Evolutionary conservation across 768 basidiomycete genomes (phyloP), one percentile per base, ranked within the genome.

Genomic region (Clavulina sp.): DNA sequence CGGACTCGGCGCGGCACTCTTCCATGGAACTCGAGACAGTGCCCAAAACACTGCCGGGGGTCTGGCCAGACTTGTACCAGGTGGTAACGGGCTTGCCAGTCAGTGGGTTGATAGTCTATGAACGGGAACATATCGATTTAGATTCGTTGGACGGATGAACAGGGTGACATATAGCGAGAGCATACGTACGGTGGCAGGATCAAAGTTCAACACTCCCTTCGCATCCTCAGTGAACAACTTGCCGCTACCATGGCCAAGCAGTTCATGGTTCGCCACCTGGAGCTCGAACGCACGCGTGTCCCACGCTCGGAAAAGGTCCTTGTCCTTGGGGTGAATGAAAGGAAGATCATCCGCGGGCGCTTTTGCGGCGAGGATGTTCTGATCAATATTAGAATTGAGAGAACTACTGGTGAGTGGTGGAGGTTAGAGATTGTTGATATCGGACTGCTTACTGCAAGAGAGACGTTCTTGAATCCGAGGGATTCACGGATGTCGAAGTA

Each of bases 21-120:
- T 91, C 88, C 76, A 89, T 77, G 1, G 87, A 89, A 0, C 86
- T 88, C 3, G 84, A 87, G 5, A 87, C 82, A 54, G 88, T 82
- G 0, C 87, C 87, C 1, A 92, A 70, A 1, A 88, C 80, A 6
- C 84, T 78, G 47, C 77, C 82, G 34, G 84, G 74, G 0, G 82
- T 86, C 64, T 88, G 87, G 5, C 87, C 87, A 31, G 81, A 74
- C 61, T 83, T 83, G 64, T 92, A 92, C 87, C 87, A 91, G 16
- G 82, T 79, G 2, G 75, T 71, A 51, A 88, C 73, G 21, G 74
- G 76, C 63, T 80, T 70, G 5, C 81, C 81, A 4, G 84, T 89
- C 9, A 89, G 69, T 1, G 85, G 85, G 61, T 87, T 86, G 56
- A 81, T 77, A 51, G 84, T 71, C 83, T 87, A 56, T 3, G 26